phyloP scores from a whole-genome alignment of 129 eudicot genomes.

The Chrysanthemum seticuspe region DNA sequence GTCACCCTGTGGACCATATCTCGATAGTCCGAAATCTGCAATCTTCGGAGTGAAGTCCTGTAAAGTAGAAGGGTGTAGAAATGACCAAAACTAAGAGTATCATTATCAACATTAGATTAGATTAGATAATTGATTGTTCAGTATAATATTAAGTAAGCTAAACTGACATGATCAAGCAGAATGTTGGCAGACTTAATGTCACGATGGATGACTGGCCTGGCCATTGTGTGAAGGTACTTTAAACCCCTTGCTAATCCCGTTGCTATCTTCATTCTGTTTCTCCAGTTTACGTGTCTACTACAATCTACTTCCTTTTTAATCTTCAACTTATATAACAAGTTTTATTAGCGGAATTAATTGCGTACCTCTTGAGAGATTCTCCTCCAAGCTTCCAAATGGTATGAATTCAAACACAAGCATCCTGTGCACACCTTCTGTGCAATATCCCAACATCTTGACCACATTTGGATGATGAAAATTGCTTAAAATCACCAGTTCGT shows the following conservation, averaged over 20 bases:
- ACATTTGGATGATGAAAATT: constrained; percentile 49
- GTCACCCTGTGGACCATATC: constrained; percentile 49
- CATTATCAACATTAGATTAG: too few relatives aligned
- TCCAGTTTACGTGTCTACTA: constrained; percentile 38
- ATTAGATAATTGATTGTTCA: too few relatives aligned
- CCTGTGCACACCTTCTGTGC: constrained; percentile 38
- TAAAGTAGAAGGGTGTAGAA: neutral
- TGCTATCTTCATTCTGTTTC: constrained; percentile 46
- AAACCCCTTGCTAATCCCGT: constrained; percentile 48
- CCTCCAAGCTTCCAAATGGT: constrained; percentile 50
- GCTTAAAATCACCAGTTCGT: constrained; percentile 37
- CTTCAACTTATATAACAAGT: neutral
- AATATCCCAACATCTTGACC: constrained; percentile 55
- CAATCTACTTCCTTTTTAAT: constrained; percentile 14
- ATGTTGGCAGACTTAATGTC: constrained; percentile 55
- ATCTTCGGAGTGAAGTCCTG: constrained; percentile 51
- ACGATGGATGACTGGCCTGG: constrained; percentile 42
- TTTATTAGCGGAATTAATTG: constrained; percentile 9
- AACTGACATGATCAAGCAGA: constrained; percentile 40
- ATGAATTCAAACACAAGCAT: constrained; percentile 50
- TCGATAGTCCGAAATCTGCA: constrained; percentile 50
- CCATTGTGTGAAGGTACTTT: constrained; percentile 46
- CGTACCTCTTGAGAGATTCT: constrained; percentile 45
- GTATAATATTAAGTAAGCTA: neutral
- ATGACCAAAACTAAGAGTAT: neutral